phyloP scores from a whole-genome alignment of 1,284 basidiomycete genomes.

The Trametes pubescens region DNA sequence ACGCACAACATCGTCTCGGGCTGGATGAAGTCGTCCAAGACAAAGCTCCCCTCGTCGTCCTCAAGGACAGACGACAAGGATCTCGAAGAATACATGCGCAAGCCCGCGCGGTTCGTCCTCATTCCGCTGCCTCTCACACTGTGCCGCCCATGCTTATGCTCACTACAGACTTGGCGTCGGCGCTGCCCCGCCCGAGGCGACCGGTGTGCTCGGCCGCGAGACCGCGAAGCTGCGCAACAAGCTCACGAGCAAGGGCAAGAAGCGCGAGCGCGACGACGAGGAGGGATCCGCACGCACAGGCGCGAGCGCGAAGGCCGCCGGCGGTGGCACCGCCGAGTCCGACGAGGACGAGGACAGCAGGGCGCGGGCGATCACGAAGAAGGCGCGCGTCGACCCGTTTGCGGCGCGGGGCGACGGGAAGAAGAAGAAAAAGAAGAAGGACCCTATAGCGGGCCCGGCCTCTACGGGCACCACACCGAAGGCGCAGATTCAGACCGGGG shows the following conservation, averaged over 20 bases:
- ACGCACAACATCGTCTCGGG: slow-evolving; percentile 74
- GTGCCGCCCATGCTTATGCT: slow-evolving; percentile 18
- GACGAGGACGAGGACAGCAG: slow-evolving; percentile 62
- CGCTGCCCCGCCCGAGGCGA: slow-evolving; percentile 59
- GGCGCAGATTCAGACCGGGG: not conserved
- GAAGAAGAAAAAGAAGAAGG: slow-evolving; percentile 43
- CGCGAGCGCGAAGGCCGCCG: slow-evolving; percentile 2
- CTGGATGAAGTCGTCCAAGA: slow-evolving; percentile 67
- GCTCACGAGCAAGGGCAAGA: slow-evolving; percentile 59
- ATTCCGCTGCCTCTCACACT: slow-evolving; percentile 3
- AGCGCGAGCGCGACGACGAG: slow-evolving; percentile 48
- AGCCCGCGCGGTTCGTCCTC: slow-evolving; percentile 67
- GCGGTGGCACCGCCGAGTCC: slow-evolving; percentile 29
- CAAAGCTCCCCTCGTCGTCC: slow-evolving; percentile 36
- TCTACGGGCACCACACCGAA: not conserved
- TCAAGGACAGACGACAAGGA: slow-evolving; percentile 57
- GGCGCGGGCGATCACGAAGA: slow-evolving; percentile 64
- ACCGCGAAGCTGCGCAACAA: slow-evolving; percentile 64
- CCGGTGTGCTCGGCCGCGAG: slow-evolving; percentile 52
- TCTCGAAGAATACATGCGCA: slow-evolving; percentile 68
- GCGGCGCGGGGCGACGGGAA: slow-evolving; percentile 40
- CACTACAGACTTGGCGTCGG: slow-evolving; percentile 72
- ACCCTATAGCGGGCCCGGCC: slow-evolving; percentile 2
- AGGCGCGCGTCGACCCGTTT: slow-evolving; percentile 64
- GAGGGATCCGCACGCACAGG: slow-evolving; percentile 25